Percentiles rank a stretch among this genome's conserved stretches.
Evolutionary conservation across 306 rosid genomes (phyloP).

Genomic region (Prunus padus): DNA sequence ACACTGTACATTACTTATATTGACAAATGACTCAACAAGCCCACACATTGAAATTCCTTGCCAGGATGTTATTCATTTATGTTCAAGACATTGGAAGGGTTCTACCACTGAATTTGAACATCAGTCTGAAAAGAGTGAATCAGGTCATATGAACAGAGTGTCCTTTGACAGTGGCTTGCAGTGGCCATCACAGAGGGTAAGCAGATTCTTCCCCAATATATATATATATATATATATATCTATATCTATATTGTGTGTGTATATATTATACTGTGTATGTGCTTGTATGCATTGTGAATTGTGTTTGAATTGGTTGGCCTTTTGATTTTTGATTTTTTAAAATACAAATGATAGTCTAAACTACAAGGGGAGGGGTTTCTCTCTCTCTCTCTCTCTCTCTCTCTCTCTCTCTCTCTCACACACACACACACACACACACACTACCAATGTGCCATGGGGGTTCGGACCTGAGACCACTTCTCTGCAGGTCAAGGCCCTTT

Average conservation of each 20-base stretch:
- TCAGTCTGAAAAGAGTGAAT: slow-evolving; percentile 33
- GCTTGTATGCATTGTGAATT: not conserved
- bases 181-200: slow-evolving; percentile 46
- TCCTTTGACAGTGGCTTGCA: slow-evolving; percentile 35
- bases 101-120: slow-evolving; percentile 46
- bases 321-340: not conserved
- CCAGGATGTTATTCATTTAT: slow-evolving; percentile 50
- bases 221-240: not conserved
- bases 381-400: no score
- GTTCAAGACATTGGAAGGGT: slow-evolving; percentile 51
- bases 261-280: not conserved
- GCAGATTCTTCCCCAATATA: slow-evolving; percentile 10
- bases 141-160: slow-evolving; percentile 37
- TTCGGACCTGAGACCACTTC: no score
- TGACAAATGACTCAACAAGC: slow-evolving; percentile 74
- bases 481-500: no score
- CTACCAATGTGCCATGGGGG: no score
- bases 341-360: no score
- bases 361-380: no score
- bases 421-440: no score
- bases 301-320: not conserved
- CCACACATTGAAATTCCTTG: slow-evolving; percentile 73
- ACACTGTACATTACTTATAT: slow-evolving; percentile 59
- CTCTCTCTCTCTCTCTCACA: no score
- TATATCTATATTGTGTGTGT: no score